Evolutionary conservation across 768 basidiomycete species (phyloP).

Genomic region (Gautieria morchelliformis): DNA sequence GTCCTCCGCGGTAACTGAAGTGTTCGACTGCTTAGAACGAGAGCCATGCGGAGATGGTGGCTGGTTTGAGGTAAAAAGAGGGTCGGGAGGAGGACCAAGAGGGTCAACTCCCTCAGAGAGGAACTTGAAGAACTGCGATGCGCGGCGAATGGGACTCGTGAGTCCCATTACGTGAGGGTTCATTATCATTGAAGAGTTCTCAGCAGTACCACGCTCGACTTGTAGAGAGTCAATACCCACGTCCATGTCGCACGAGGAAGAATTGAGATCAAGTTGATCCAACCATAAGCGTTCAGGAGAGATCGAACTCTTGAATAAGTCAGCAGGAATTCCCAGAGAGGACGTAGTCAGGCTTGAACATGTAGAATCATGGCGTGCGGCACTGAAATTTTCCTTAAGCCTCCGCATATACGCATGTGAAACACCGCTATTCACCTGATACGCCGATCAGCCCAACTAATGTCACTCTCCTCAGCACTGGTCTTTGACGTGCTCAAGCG

Average conservation of each 20-base stretch:
- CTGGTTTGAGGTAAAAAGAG: conserved; percentile 21
- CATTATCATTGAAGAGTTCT: conserved; percentile 9
- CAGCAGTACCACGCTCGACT: conserved; percentile 53
- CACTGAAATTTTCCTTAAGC: conserved; percentile 13
- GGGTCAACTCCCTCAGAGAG: conserved; percentile 31
- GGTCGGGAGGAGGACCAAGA: conserved; percentile 9
- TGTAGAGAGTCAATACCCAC: conserved; percentile 64
- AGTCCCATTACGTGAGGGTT: background rate
- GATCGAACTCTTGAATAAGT: conserved; percentile 30
- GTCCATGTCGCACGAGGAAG: conserved; percentile 27
- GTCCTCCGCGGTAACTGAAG: conserved; percentile 14
- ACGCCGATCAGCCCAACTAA: conserved; percentile 77
- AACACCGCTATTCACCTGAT: conserved; percentile 39
- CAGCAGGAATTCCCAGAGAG: conserved; percentile 33
- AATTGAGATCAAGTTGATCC: conserved; percentile 31
- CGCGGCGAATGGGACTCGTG: conserved; percentile 38
- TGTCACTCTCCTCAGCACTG: conserved; percentile 49
- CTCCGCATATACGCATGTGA: background rate
- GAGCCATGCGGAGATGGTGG: conserved; percentile 11
- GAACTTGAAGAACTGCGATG: conserved; percentile 70
- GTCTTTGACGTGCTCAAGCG: conserved; percentile 21
- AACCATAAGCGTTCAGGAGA: conserved; percentile 23
- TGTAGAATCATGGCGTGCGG: conserved; percentile 36
- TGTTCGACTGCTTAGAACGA: conserved; percentile 6
- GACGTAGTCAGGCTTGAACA: conserved; percentile 29